A percentile compares a stretch with the other conserved stretches of the same genome.
Evolutionary conservation across 2,329 filamentous ascomycete species (phyloP).

Genomic region (Aspergillus sergii): DNA sequence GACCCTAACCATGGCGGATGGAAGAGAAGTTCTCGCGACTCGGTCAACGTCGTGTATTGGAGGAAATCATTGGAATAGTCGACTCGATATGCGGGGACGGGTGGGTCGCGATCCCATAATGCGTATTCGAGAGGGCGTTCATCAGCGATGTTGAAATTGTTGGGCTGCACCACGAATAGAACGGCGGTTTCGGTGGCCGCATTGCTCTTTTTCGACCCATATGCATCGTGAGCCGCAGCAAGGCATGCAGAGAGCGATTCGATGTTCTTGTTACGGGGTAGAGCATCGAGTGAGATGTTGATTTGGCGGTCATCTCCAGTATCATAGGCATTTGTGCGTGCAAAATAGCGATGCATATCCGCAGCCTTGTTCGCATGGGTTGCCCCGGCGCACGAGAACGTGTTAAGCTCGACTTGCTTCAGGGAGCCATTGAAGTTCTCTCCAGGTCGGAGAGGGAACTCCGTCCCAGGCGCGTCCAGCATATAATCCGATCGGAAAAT

Average conservation of each 20-base stretch:
- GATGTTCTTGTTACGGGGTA: slow-evolving; percentile 39
- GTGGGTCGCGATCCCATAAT: slow-evolving; percentile 35
- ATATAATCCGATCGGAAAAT: slow-evolving; percentile 52
- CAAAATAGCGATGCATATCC: slow-evolving; percentile 45
- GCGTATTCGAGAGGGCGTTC: slow-evolving; percentile 51
- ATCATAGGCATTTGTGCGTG: slow-evolving; percentile 27
- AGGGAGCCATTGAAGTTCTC: slow-evolving; percentile 20
- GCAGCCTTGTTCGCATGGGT: slow-evolving; percentile 43
- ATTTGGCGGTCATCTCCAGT: slow-evolving; percentile 2
- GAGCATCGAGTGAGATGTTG: slow-evolving; percentile 2
- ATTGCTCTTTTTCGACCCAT: slow-evolving; percentile 25
- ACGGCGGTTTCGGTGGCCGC: slow-evolving; percentile 33
- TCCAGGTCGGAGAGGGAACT: neutral
- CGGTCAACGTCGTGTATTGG: slow-evolving; percentile 30
- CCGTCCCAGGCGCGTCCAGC: slow-evolving; percentile 32
- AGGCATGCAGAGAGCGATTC: slow-evolving; percentile 34
- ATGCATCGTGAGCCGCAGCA: slow-evolving; percentile 36
- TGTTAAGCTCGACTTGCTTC: slow-evolving; percentile 53
- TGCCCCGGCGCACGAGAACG: slow-evolving; percentile 46
- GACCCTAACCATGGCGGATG: slow-evolving; percentile 26
- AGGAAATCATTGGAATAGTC: slow-evolving; percentile 39
- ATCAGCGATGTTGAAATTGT: slow-evolving; percentile 50
- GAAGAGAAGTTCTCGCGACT: slow-evolving; percentile 40
- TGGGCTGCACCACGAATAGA: slow-evolving; percentile 48
- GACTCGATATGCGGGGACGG: slow-evolving; percentile 41